Percentiles rank a stretch among this genome's conserved stretches.
Conservation (phyloP, 345 rosid species). For the Aurinia saxatilis region DNA sequence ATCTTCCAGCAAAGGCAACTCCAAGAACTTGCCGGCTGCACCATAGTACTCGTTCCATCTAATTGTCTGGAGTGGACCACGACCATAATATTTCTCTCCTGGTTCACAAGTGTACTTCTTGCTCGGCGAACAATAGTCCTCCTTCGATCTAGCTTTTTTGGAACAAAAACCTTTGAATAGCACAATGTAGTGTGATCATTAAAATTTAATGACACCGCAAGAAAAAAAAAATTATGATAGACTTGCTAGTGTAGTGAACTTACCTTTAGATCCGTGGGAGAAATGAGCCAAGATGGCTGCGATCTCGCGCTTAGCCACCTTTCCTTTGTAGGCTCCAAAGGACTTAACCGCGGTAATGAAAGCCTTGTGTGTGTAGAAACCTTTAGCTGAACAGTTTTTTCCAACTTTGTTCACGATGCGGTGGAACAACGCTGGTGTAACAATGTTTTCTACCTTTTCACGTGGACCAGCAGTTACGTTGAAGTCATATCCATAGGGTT, state of each 20-base stretch:
- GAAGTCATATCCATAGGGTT: slow-evolving; percentile 8
- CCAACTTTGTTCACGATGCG: slow-evolving; percentile 26
- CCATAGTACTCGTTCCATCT: slow-evolving; percentile 49
- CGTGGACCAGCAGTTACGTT: background rate
- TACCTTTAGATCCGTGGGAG: slow-evolving; percentile 35
- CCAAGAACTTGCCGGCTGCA: slow-evolving; percentile 22
- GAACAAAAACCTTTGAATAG: slow-evolving; percentile 31
- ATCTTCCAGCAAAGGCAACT: slow-evolving; percentile 25
- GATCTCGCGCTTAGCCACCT: slow-evolving; percentile 37
- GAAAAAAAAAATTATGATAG: no score
- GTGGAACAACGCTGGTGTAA: slow-evolving; percentile 34
- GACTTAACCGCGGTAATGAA: slow-evolving; percentile 24
- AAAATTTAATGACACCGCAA: no score
- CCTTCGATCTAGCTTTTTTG: slow-evolving; percentile 17
- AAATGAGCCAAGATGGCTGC: slow-evolving; percentile 41
- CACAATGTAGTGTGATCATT: no score
- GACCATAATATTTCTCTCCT: slow-evolving; percentile 34
- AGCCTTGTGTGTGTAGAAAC: slow-evolving; percentile 34
- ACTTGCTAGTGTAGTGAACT: background rate
- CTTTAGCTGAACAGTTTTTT: slow-evolving; percentile 30
- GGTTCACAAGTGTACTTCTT: slow-evolving; percentile 20
- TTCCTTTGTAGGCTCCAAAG: slow-evolving; percentile 13
- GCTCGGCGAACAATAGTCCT: slow-evolving; percentile 16
- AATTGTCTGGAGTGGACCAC: slow-evolving; percentile 17
- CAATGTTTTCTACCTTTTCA: slow-evolving; percentile 26